phyloP scores from a whole-genome alignment of 495 filamentous ascomycete species.

The Penicillium riverlandense region DNA sequence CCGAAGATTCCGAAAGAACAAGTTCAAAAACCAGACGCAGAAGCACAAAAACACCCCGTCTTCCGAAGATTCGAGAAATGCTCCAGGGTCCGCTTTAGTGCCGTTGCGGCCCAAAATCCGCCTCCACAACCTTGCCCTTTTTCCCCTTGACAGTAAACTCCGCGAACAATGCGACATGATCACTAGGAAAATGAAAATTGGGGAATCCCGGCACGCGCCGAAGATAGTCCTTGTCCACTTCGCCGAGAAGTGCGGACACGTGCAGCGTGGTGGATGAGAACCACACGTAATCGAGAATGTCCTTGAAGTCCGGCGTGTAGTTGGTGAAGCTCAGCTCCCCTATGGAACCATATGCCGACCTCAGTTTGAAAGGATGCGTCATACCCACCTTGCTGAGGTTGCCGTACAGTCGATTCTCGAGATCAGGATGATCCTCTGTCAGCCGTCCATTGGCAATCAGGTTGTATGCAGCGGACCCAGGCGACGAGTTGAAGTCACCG shows the following conservation, averaged over 20 bases:
- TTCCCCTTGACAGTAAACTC: slow-evolving; percentile 91
- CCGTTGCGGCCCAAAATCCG: slow-evolving; percentile 54
- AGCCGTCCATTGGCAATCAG: slow-evolving; percentile 71
- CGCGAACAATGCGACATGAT: slow-evolving; percentile 87
- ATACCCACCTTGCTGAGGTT: slow-evolving; percentile 89
- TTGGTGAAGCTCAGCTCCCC: slow-evolving; percentile 92
- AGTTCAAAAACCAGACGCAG: slow-evolving; percentile 19
- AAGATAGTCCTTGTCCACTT: slow-evolving; percentile 86
- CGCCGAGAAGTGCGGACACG: slow-evolving; percentile 78
- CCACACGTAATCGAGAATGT: slow-evolving; percentile 95
- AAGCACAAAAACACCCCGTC: slow-evolving; percentile 33
- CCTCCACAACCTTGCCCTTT: slow-evolving; percentile 67
- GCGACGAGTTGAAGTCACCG: slow-evolving; percentile 89
- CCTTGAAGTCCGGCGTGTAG: slow-evolving; percentile 85
- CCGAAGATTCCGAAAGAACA: slow-evolving; percentile 36
- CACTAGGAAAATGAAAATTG: slow-evolving; percentile 94
- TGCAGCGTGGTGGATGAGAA: slow-evolving; percentile 88
- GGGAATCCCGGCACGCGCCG: slow-evolving; percentile 89
- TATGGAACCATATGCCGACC: slow-evolving; percentile 71
- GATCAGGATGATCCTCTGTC: slow-evolving; percentile 64
- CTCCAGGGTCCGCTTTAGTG: slow-evolving; percentile 34
- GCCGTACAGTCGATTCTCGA: slow-evolving; percentile 69
- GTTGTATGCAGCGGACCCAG: slow-evolving; percentile 81
- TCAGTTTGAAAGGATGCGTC: slow-evolving; percentile 86
- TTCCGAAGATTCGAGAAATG: slow-evolving; percentile 32